phyloP scores from a whole-genome alignment of 148 eudicot species.

The Camellia granthamiana region DNA sequence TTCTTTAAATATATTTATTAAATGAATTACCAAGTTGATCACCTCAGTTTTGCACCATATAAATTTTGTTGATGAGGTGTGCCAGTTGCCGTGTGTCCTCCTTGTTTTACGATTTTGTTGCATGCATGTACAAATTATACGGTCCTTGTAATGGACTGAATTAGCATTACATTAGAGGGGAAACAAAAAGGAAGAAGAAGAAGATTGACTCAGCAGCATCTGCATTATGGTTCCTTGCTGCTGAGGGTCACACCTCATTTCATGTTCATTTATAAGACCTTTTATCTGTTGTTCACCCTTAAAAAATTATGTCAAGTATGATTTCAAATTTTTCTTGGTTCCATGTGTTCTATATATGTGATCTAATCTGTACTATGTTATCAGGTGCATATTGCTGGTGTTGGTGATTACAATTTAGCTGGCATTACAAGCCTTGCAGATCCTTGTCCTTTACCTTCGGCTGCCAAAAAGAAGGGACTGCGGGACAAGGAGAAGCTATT shows the following conservation, averaged over 20 bases:
- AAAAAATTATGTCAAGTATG: not conserved
- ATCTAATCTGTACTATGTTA: slow-evolving; percentile 12
- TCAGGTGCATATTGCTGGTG: slow-evolving; percentile 97
- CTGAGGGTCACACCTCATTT: not conserved
- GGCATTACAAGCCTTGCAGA: slow-evolving; percentile 73
- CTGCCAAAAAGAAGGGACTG: slow-evolving; percentile 95
- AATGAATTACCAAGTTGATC: no score
- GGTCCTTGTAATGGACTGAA: no score
- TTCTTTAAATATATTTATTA: no score
- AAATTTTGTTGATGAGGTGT: no score
- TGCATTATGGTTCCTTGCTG: not conserved
- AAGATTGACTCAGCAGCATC: no score
- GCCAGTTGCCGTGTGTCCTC: no score
- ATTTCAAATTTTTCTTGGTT: not conserved
- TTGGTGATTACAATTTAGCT: slow-evolving; percentile 76
- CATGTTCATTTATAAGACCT: not conserved
- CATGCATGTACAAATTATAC: no score
- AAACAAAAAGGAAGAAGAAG: no score
- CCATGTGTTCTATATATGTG: not conserved
- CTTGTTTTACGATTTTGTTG: no score
- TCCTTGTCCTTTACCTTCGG: slow-evolving; percentile 97
- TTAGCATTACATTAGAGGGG: no score
- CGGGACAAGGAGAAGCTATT: slow-evolving; percentile 94
- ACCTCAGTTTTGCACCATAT: no score
- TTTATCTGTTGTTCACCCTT: not conserved